Evolutionary conservation across 1,284 basidiomycete species (phyloP).

Genomic region (Porogramme epimiltina): DNA sequence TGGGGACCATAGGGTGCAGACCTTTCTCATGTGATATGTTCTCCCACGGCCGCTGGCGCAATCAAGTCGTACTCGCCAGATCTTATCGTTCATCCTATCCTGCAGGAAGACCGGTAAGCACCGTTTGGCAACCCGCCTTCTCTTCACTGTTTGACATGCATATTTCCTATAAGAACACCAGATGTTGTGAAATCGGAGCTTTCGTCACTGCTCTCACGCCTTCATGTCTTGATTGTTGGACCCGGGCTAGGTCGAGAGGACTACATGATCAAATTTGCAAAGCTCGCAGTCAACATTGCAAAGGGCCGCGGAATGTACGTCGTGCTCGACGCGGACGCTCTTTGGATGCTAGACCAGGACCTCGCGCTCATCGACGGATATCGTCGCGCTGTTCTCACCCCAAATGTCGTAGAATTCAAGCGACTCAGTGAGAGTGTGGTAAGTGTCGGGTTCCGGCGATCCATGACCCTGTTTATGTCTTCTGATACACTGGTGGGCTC

Average conservation of each 20-base stretch:
- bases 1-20: conserved; percentile 75
- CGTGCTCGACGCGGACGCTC: conserved; percentile 92
- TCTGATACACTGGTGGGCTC: background rate
- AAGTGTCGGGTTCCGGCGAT: conserved; percentile 29
- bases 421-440: conserved; percentile 79
- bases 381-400: conserved; percentile 82
- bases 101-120: conserved; percentile 56
- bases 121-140: too few relatives aligned
- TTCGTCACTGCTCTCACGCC: conserved; percentile 73
- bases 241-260: conserved; percentile 89
- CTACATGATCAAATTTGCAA: conserved; percentile 85
- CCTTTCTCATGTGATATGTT: conserved; percentile 95
- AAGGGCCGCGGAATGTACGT: conserved; percentile 74
- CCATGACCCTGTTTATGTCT: background rate
- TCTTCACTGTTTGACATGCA: too few relatives aligned
- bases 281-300: conserved; percentile 51
- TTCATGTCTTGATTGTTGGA: conserved; percentile 92
- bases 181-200: conserved; percentile 61
- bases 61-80: conserved; percentile 98
- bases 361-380: conserved; percentile 80
- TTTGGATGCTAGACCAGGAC: conserved; percentile 80
- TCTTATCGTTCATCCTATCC: conserved; percentile 93
- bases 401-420: conserved; percentile 94
- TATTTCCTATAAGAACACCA: conserved; percentile 38
- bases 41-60: conserved; percentile 84